These are phyloP conservation scores for Neoscytalidium dimidiatum DNA, from an alignment of 2,329 filamentous ascomycete species.

Conservation along the genomic window DNA sequence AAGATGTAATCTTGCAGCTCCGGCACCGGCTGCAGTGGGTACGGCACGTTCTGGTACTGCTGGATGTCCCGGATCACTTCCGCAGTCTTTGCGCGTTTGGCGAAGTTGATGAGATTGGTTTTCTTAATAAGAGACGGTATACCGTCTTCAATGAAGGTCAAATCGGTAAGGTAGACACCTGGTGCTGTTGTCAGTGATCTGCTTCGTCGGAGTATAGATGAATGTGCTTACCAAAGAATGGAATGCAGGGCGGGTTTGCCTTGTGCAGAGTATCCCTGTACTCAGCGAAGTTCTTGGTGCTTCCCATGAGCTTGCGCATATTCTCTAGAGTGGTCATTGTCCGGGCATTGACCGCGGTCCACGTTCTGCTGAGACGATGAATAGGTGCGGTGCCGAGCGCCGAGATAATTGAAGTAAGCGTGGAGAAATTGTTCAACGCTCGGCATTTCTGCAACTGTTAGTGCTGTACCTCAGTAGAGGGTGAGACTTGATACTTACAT, in stretches of 20 bases:
- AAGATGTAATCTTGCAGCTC: slow-evolving; percentile 97
- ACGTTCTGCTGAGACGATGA: slow-evolving; percentile 88
- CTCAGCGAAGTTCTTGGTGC: slow-evolving; percentile 96
- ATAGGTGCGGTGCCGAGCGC: slow-evolving; percentile 93
- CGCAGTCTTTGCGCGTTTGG: slow-evolving; percentile 95
- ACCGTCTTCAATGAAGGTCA: slow-evolving; percentile 98
- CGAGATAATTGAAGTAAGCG: slow-evolving; percentile 95
- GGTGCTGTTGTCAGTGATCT: not conserved
- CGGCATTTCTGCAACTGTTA: slow-evolving; percentile 77
- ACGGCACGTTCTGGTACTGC: slow-evolving; percentile 98
- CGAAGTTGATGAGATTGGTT: slow-evolving; percentile 96
- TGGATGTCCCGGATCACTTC: slow-evolving; percentile 98
- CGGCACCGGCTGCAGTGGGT: slow-evolving; percentile 81
- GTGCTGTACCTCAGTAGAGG: slow-evolving; percentile 10
- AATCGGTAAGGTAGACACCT: slow-evolving; percentile 95
- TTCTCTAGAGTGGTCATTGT: slow-evolving; percentile 79
- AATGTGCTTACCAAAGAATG: slow-evolving; percentile 86
- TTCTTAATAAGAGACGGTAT: slow-evolving; percentile 97
- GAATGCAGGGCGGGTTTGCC: slow-evolving; percentile 94
- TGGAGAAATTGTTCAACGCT: slow-evolving; percentile 91
- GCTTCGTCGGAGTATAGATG: not conserved
- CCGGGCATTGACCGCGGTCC: slow-evolving; percentile 87
- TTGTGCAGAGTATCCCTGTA: slow-evolving; percentile 91
- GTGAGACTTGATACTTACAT: slow-evolving; percentile 62
- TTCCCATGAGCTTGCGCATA: slow-evolving; percentile 94